Percentiles rank a stretch among this genome's conserved stretches.
Conservation (phyloP, 78 protist species). For the Emiliania huxleyi region DNA sequence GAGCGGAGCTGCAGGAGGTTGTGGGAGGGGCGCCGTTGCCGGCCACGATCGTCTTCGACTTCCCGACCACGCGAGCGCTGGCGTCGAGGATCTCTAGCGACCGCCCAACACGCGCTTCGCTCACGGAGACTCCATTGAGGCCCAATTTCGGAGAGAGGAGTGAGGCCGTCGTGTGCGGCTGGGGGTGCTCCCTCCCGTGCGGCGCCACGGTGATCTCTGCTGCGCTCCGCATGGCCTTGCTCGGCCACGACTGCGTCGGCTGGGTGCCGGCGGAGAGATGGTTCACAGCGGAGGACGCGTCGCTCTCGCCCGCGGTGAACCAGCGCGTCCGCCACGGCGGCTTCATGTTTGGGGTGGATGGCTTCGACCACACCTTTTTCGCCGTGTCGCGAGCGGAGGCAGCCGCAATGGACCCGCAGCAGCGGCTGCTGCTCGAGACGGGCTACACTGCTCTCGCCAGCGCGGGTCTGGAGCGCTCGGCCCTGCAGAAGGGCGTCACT, state of each 20-base stretch:
- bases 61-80: not conserved
- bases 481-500: not conserved
- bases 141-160: not conserved
- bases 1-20: not conserved
- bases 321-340: not conserved
- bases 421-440: not conserved
- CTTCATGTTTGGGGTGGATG: not conserved
- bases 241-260: not conserved
- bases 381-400: not conserved
- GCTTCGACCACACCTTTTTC: not conserved
- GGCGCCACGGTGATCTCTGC: too few species aligned
- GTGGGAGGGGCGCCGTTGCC: not conserved
- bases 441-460: not conserved
- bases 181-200: not conserved
- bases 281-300: not conserved
- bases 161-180: not conserved
- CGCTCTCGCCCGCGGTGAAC: not conserved
- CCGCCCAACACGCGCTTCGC: too few species aligned
- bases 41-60: not conserved
- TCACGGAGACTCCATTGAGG: too few species aligned
- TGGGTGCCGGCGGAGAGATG: not conserved
- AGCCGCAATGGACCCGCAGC: not conserved
- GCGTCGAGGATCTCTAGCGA: not conserved
- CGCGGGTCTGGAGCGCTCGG: not conserved
- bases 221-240: too few species aligned